Conservation (phyloP, 2,329 filamentous ascomycete species). For the Aspergillus caelatus region DNA sequence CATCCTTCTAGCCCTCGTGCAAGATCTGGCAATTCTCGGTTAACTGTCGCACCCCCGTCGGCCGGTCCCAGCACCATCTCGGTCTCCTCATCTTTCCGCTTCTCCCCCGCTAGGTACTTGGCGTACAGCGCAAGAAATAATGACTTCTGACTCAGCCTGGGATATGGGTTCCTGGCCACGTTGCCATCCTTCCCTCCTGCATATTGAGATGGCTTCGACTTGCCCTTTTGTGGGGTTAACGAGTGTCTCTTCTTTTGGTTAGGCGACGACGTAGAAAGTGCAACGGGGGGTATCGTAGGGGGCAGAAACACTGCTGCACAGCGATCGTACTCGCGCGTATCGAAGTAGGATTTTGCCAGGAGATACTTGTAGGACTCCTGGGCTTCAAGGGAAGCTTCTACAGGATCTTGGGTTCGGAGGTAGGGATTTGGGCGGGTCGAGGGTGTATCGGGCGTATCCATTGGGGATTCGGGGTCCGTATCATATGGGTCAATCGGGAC, state of each 20-base stretch:
- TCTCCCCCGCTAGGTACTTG: slow-evolving; percentile 90
- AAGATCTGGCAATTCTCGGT: slow-evolving; percentile 80
- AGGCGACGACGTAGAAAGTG: slow-evolving; percentile 50
- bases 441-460: slow-evolving; percentile 56
- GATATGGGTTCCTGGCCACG: slow-evolving; percentile 44
- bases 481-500: slow-evolving; percentile 60
- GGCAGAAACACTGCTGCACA: slow-evolving; percentile 88
- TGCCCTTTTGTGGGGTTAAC: slow-evolving; percentile 57
- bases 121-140: slow-evolving; percentile 91
- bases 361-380: slow-evolving; percentile 82
- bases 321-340: slow-evolving; percentile 92
- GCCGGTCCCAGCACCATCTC: slow-evolving; percentile 96
- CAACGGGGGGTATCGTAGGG: slow-evolving; percentile 71
- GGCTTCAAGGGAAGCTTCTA: slow-evolving; percentile 75
- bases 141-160: slow-evolving; percentile 79
- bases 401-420: slow-evolving; percentile 63
- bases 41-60: slow-evolving; percentile 80
- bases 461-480: slow-evolving; percentile 61
- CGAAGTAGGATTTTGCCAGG: slow-evolving; percentile 90
- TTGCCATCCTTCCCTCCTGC: slow-evolving; percentile 39
- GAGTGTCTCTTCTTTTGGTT: slow-evolving; percentile 42
- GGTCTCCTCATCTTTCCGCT: slow-evolving; percentile 92
- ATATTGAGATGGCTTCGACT: slow-evolving; percentile 58
- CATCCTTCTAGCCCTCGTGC: slow-evolving; percentile 77
- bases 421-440: slow-evolving; percentile 55